Evolutionary conservation across 768 basidiomycete genomes (phyloP).

Genomic region (Leccinellum luteum): DNA sequence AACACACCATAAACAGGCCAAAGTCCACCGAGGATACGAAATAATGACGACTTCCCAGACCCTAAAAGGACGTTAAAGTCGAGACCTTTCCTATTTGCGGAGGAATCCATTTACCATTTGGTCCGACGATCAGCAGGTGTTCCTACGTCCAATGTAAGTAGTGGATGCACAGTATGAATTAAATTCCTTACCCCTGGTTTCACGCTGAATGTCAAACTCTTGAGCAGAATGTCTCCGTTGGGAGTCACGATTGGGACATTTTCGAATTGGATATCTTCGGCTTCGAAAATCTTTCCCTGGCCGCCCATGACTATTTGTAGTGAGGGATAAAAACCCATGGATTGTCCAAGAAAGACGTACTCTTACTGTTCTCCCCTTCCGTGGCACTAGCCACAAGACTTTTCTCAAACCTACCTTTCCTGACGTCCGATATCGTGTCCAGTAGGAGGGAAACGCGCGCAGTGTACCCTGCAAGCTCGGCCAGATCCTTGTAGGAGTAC

Average conservation of each 20-base stretch:
- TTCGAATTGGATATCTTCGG: slow-evolving; percentile 89
- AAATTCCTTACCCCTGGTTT: slow-evolving; percentile 65
- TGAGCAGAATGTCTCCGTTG: slow-evolving; percentile 89
- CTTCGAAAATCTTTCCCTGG: slow-evolving; percentile 75
- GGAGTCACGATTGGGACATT: slow-evolving; percentile 95
- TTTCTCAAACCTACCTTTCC: slow-evolving; percentile 84
- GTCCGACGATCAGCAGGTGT: slow-evolving; percentile 91
- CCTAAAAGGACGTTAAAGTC: slow-evolving; percentile 38
- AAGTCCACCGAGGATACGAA: slow-evolving; percentile 95
- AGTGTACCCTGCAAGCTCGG: slow-evolving; percentile 95
- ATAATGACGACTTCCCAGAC: slow-evolving; percentile 87
- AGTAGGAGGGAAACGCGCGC: slow-evolving; percentile 85
- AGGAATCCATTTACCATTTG: slow-evolving; percentile 62
- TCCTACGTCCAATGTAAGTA: slow-evolving; percentile 46
- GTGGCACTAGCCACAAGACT: slow-evolving; percentile 73
- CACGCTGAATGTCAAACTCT: slow-evolving; percentile 82
- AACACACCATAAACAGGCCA: slow-evolving; percentile 70
- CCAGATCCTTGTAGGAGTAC: slow-evolving; percentile 96
- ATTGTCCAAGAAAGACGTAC: slow-evolving; percentile 42
- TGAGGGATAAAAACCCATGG: not conserved
- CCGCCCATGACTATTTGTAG: slow-evolving; percentile 64
- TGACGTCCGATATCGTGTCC: slow-evolving; percentile 87
- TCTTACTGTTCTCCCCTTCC: slow-evolving; percentile 69
- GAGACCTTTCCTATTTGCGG: not conserved
- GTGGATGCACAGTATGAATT: not conserved